Percentiles rank a stretch among this genome's conserved stretches.
Evolutionary conservation across 192 early-diverging fungal genomes (phyloP).

Genomic region (Coemansia sp.): DNA sequence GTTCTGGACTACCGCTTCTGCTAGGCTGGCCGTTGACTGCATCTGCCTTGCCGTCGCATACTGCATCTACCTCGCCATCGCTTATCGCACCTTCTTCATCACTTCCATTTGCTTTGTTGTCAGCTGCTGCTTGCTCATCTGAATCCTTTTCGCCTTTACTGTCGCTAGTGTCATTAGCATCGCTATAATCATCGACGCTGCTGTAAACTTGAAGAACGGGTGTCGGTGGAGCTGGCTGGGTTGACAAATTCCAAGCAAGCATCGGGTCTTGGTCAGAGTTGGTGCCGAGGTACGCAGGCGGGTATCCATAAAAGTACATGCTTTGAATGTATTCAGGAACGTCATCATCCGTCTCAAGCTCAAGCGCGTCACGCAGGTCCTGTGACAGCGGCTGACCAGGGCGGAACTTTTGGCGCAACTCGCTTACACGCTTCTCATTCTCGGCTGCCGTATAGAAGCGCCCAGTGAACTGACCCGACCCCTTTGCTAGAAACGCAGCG

Average conservation of each 20-base stretch:
- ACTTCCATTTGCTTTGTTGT: not conserved
- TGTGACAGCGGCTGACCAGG: conserved; percentile 44
- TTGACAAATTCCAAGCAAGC: not conserved
- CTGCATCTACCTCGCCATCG: conserved; percentile 4
- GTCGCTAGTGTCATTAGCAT: not conserved
- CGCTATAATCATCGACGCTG: conserved; percentile 22
- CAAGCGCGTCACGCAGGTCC: conserved; percentile 31
- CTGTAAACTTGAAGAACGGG: conserved; percentile 31
- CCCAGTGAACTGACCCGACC: conserved; percentile 21
- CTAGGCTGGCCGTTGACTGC: not conserved
- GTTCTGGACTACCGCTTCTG: not conserved
- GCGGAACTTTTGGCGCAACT: conserved; percentile 26
- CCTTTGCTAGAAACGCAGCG: conserved; percentile 27
- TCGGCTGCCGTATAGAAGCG: conserved; percentile 37
- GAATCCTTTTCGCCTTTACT: not conserved
- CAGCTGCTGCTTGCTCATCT: not conserved
- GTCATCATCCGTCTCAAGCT: conserved; percentile 17
- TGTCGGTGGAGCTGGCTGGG: conserved; percentile 10
- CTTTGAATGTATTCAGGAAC: conserved; percentile 37
- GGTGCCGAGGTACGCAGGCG: conserved; percentile 43
- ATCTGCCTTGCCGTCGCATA: conserved; percentile 36
- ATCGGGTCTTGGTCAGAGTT: conserved; percentile 32
- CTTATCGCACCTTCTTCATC: conserved; percentile 28
- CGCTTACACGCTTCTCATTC: conserved; percentile 28
- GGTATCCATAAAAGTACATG: conserved; percentile 42